phyloP scores from a whole-genome alignment of 176 grass and related monocot genomes.

The Oryza longistaminata region DNA sequence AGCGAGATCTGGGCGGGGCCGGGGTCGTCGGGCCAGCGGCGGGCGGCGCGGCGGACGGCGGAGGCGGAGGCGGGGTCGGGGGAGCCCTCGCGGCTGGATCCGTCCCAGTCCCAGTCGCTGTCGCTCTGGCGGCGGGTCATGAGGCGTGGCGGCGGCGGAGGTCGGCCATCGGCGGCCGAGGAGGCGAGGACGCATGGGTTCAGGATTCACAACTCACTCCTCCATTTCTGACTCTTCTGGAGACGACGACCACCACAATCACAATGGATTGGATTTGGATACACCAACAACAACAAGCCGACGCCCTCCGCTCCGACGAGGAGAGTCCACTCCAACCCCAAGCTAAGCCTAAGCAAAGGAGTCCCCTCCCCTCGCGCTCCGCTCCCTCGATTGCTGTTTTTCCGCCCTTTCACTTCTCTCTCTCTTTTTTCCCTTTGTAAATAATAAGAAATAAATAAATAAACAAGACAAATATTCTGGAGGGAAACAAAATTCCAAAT shows the following conservation, averaged over 20 bases:
- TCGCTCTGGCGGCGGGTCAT: conserved; percentile 26
- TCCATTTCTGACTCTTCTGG: no score
- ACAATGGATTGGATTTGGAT: no score
- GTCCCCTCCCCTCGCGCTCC: no score
- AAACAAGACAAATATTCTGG: neutral
- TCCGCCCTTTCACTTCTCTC: neutral
- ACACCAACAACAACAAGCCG: no score
- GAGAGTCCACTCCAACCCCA: no score
- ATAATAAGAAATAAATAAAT: neutral
- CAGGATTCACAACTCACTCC: no score
- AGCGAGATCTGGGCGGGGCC: conserved; percentile 51
- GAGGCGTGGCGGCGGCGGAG: neutral
- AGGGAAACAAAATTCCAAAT: conserved; percentile 20
- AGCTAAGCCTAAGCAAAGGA: no score
- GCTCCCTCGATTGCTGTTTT: no score
- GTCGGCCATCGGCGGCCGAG: conserved; percentile 34
- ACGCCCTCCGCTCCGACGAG: no score
- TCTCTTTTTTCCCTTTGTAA: no score
- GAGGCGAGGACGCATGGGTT: neutral
- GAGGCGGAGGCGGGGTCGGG: conserved; percentile 42
- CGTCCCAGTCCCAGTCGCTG: conserved; percentile 71
- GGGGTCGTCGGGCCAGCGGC: conserved; percentile 29
- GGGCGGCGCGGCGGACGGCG: conserved; percentile 41
- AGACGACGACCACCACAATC: no score
- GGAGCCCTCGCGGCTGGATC: conserved; percentile 79